Conservation (phyloP, 495 filamentous ascomycete genomes). For the Penicillium ucsense region DNA sequence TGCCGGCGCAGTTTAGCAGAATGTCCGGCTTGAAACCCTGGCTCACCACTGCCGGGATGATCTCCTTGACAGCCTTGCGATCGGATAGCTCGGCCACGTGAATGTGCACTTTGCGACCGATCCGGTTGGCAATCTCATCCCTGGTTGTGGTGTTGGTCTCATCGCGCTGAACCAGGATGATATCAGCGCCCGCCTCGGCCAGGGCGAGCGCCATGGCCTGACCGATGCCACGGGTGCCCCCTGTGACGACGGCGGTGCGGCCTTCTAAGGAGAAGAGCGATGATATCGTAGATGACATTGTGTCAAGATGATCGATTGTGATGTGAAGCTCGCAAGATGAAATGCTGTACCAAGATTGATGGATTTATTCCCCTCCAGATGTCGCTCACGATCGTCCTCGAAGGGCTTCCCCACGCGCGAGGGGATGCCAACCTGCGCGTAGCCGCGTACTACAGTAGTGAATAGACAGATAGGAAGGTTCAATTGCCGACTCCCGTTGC, state of each 20-base stretch:
- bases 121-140: slow-evolving; percentile 44
- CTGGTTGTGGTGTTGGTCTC: slow-evolving; percentile 53
- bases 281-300: slow-evolving; percentile 17
- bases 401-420: slow-evolving; percentile 12
- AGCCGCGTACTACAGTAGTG: no score
- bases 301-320: not conserved
- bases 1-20: slow-evolving; percentile 78
- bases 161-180: slow-evolving; percentile 55
- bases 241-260: slow-evolving; percentile 75
- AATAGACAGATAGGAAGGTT: not conserved
- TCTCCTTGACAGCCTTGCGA: slow-evolving; percentile 43
- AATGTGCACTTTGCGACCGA: slow-evolving; percentile 60
- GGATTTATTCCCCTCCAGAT: not conserved
- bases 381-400: slow-evolving; percentile 1
- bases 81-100: slow-evolving; percentile 67
- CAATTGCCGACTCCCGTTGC: slow-evolving; percentile 12
- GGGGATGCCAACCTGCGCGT: not conserved
- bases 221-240: slow-evolving; percentile 82
- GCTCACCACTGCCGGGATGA: slow-evolving; percentile 51
- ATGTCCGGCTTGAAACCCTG: slow-evolving; percentile 56
- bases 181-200: slow-evolving; percentile 77
- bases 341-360: not conserved
- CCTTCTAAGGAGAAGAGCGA: slow-evolving; percentile 38
- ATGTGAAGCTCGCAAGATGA: not conserved
- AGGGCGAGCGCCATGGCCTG: slow-evolving; percentile 72